Base-by-base conservation (phyloP, 1,284 basidiomycete species). In the Stygiomarasmius scandens region DNA sequence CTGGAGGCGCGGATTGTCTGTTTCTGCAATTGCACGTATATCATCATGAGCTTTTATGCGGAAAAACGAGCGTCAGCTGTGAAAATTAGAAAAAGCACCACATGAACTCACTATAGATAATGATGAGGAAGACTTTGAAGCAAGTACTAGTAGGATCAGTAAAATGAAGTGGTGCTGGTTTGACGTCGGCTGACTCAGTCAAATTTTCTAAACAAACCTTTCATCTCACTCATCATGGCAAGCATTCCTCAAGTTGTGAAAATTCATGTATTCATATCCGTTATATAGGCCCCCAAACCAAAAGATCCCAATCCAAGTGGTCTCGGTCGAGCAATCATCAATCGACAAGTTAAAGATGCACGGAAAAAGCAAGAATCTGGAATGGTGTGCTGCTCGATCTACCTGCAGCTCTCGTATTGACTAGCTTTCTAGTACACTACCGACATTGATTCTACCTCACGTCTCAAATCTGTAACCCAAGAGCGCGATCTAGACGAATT, bases 401-500 rank as follows among this genome's bases (percentile, higher is more conserved):
- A 5, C 48, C 45, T 57, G 36, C 27, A 45, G 44, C 52, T 14
- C 41, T 45, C 49, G 44, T 34, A 51, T 44, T 32, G 29, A 56
- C 25, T 53, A 63, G 23, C 45, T 22, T 50, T 52, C 11, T 43
- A 96, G 92, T 95, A 92, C 72, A 85, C 85, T 36, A 89, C 89
- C 16, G 93, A 96, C 67, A 64, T 89, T 55, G 90, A 90, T 58
- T 71, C 80, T 14, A 78, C 82, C 10, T 84, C 85, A 58, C 88
- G 87, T 43, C 82, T 99, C 29, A 87, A 90, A 66, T 98, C 96
- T 1, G 89, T 99, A 41, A 99, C 97, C 0, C 96, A 99, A 73
- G 95, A 99, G 76, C 82, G 88, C 58, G 95, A 98, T 76, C 79
- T 99, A 25, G 96, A 98, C 66, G 95, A 96, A 72, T 99, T 99